Base-by-base conservation (phyloP, 495 filamentous ascomycete species). In the Aspergillus affinis region DNA sequence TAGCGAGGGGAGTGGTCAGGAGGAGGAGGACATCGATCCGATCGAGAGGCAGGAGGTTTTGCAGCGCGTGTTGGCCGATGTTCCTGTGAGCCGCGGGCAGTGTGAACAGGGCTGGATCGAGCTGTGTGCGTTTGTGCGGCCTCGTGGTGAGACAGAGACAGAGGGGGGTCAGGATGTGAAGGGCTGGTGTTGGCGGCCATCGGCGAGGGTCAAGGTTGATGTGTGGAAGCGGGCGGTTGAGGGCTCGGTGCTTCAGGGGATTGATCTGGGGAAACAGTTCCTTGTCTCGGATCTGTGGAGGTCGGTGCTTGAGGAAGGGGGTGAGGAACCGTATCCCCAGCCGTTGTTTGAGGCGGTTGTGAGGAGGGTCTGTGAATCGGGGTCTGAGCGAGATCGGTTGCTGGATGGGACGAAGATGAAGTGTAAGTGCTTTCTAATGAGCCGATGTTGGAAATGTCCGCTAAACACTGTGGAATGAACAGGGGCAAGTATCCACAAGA, bases 401-500 rank as follows among this genome's bases (percentile, higher is more conserved):
- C 54, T 57, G 32, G 48, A 12, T 32, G 54, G 55, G n/a, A 61
- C 61, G 17, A 68, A 67, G 29, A 50, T 73, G 21, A 76, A 75
- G 61, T 81, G 78, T 81, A 54, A 75, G 78, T 75, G 32, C 53
- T 19, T 44, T 55, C 18, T 41, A 15, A 5, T 19, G n/a, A 4
- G 47, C 29, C 48, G 19, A 4, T 8, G 29, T 9, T 51, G 9
- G 29, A 9, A 19, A 54, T 53, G 8, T 45, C 30, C 30, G 2
- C 21, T 26, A 8, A 36, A 49, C 69, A 53, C 66, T 52, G 9
- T 45, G 63, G 7, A 48, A 30, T 55, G 26, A 2, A n/a, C 58
- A 81, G 81, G 77, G 76, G 70, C 78, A 12, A 79, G 68, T 50
- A 70, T 86, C 57, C 76, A 84, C 56, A 77, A 74, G 52, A 54